These are phyloP conservation scores for Malassezia furfur DNA, from an alignment of 1,284 basidiomycete species.

Conservation along the genomic window DNA sequence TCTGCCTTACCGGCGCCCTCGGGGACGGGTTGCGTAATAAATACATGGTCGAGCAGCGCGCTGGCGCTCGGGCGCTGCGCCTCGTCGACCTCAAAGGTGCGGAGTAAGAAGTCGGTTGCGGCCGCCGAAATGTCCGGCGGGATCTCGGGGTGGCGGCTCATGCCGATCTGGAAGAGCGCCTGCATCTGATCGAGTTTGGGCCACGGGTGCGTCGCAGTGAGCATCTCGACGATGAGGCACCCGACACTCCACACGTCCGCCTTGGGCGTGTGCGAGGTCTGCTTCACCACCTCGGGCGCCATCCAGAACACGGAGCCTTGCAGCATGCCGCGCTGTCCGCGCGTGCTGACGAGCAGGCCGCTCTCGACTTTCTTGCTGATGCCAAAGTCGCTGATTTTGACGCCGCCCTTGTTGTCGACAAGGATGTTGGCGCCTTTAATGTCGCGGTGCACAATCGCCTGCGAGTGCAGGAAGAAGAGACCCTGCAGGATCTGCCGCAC, in stretches of 20 bases:
- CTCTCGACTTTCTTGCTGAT: constrained; percentile 97
- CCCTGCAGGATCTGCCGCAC: constrained; percentile 87
- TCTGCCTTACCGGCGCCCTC: not conserved
- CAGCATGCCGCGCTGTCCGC: constrained; percentile 3
- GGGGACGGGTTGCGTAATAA: constrained; percentile 21
- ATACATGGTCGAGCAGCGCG: constrained; percentile 34
- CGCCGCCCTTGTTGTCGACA: constrained; percentile 94
- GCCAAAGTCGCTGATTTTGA: constrained; percentile 98
- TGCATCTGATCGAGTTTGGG: constrained; percentile 91
- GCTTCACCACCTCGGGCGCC: constrained; percentile 80
- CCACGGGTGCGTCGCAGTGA: constrained; percentile 95
- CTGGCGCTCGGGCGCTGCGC: constrained; percentile 33
- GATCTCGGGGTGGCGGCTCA: constrained; percentile 25
- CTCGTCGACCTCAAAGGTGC: constrained; percentile 41
- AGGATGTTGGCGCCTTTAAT: constrained; percentile 98
- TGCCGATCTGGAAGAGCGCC: constrained; percentile 45
- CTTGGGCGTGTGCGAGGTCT: constrained; percentile 82
- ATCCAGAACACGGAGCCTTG: constrained; percentile 26
- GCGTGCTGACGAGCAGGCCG: constrained; percentile 43
- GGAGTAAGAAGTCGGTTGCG: constrained; percentile 33
- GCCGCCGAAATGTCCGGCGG: constrained; percentile 40
- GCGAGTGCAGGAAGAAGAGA: constrained; percentile 81
- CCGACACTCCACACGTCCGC: constrained; percentile 99
- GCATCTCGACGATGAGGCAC: constrained; percentile 95
- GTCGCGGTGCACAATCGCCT: constrained; percentile 93